Percentiles rank a stretch among this genome's conserved stretches.
phyloP scores from a whole-genome alignment of 306 rosid species.

The Trichosanthes cucumerina region DNA sequence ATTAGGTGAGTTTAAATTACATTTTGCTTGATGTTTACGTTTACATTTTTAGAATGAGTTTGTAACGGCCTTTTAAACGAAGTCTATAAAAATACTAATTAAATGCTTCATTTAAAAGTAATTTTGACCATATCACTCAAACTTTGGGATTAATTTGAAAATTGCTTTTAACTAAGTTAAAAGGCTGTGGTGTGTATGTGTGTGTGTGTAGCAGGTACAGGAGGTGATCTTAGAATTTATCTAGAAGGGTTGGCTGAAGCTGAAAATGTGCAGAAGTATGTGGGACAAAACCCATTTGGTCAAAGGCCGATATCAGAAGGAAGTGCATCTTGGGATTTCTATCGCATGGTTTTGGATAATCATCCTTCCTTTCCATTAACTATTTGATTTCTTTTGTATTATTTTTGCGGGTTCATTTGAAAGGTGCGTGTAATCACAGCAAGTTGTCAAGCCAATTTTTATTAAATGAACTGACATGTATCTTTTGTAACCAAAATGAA shows the following conservation, averaged over 20 bases:
- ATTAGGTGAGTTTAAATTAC: conserved; percentile 36
- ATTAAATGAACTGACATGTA: neutral
- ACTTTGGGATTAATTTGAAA: neutral
- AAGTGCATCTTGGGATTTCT: conserved; percentile 54
- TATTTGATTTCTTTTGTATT: neutral
- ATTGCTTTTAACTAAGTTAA: neutral
- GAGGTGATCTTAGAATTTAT: conserved; percentile 51
- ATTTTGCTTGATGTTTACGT: neutral
- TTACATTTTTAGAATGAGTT: neutral
- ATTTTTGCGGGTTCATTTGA: neutral
- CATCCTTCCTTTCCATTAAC: conserved; percentile 15
- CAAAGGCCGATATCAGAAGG: conserved; percentile 32
- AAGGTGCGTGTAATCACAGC: neutral
- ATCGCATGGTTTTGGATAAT: conserved; percentile 27
- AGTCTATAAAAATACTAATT: neutral
- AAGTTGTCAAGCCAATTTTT: neutral
- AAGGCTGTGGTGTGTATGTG: neutral
- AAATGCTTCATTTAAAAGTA: neutral
- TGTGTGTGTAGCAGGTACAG: conserved; percentile 28
- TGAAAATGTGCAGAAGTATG: conserved; percentile 32
- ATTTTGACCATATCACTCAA: neutral
- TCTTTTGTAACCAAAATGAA: neutral
- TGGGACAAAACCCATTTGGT: conserved; percentile 54
- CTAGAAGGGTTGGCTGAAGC: conserved; percentile 41
- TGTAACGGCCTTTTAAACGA: neutral